Evolutionary conservation across 2,329 filamentous ascomycete genomes (phyloP).

Genomic region (Penicillium occitanis): DNA sequence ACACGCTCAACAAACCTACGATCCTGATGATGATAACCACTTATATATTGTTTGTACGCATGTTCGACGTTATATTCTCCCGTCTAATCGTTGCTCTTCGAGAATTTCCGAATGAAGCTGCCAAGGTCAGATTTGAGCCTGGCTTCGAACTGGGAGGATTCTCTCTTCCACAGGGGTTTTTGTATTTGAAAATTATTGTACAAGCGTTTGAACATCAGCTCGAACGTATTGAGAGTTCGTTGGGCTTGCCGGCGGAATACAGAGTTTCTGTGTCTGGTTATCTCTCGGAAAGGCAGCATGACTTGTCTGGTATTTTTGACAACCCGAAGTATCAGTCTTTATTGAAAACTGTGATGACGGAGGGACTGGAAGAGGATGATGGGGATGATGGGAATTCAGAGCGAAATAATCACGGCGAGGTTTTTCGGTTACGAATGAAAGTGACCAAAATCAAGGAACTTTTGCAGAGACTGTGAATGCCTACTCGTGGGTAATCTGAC

Average conservation of each 20-base stretch:
- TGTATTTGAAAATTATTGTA: not conserved
- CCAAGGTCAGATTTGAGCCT: not conserved
- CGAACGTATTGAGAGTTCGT: not conserved
- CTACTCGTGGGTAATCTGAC: not conserved
- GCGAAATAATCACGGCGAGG: not conserved
- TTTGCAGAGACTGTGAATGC: not conserved
- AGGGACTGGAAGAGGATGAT: not conserved
- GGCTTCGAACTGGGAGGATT: slow-evolving; percentile 12
- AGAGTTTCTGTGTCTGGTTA: not conserved
- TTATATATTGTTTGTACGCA: slow-evolving; percentile 13
- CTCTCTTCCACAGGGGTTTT: slow-evolving; percentile 1
- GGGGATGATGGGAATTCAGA: not conserved
- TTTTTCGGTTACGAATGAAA: not conserved
- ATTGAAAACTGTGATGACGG: not conserved
- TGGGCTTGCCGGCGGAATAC: not conserved
- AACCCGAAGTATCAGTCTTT: not conserved
- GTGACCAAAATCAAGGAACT: not conserved
- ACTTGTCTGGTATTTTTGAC: not conserved
- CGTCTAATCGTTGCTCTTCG: not conserved
- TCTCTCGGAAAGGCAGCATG: not conserved
- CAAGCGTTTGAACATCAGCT: not conserved
- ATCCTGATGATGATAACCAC: slow-evolving; percentile 13
- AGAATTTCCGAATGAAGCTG: slow-evolving; percentile 3
- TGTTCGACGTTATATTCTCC: slow-evolving; percentile 6
- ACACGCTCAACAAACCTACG: not conserved